Evolutionary conservation across 2,329 filamentous ascomycete genomes (phyloP), one percentile per base, ranked within the genome.

Genomic region (Clonostachys sp.): DNA sequence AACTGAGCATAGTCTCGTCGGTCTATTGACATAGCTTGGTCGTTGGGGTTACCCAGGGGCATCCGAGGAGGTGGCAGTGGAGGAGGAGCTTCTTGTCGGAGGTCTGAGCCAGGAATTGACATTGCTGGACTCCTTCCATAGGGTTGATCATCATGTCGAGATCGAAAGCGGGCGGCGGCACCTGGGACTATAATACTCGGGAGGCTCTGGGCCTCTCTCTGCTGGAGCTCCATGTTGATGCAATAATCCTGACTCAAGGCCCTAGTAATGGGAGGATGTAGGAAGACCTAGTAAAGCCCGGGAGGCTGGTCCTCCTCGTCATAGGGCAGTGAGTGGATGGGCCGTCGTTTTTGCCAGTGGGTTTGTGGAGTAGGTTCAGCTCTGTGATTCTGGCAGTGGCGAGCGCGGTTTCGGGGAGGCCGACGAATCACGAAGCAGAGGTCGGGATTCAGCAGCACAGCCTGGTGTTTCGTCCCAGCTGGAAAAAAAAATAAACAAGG

Each of bases 1-100:
- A n/a, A n/a, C 14, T n/a, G 17, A 8, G 14, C 14, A 12, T n/a
- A 39, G 12, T 39, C 36, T n/a, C 17, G 36, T 39, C 36, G 35
- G 57, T 54, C 40, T 61, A 55, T n/a, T 62, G 64, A 2, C 56
- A 57, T 7, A 42, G 48, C n/a, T 42, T 50, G 14, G 45, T 34
- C 13, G 48, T 46, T 48, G 54, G 46, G 33, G 36, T 59, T 56
- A 36, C 66, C 61, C 7, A 66, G 67, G 6, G 66, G 58, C 34
- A 62, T 57, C 43, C 62, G 62, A 6, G 73, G 73, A n/a, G 72
- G 72, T n/a, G 72, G 73, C 41, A 76, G 53, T 35, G 73, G 66
- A 45, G 72, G 73, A 50, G 72, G 73, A 4, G 61, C 68, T 51
- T 63, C 57, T 49, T 59, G 52, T 48, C 57, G 59, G 41, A 55